phyloP scores from a whole-genome alignment of 2,329 filamentous ascomycete genomes.

The Xenoacremonium recifei region DNA sequence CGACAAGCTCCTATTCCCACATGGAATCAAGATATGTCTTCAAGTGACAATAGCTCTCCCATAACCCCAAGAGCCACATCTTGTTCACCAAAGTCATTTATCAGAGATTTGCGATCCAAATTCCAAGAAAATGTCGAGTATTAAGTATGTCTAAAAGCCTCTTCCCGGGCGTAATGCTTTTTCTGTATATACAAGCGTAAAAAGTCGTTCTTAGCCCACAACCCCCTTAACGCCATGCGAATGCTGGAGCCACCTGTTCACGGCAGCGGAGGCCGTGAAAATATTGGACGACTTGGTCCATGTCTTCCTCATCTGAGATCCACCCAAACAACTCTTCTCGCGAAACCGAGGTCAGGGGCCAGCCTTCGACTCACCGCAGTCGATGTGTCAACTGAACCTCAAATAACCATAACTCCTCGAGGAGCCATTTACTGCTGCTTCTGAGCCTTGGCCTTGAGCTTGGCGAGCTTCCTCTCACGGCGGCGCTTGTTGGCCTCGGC shows the following conservation, averaged over 20 bases:
- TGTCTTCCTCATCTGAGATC: constrained; percentile 20
- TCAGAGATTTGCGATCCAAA: no score
- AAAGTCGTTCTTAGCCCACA: constrained; percentile 26
- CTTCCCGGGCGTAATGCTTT: constrained; percentile 20
- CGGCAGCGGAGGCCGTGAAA: constrained; percentile 17
- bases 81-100: no score
- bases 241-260: constrained; percentile 22
- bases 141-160: constrained; percentile 32
- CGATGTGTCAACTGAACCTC: constrained; percentile 11
- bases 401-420: no score
- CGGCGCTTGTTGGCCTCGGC: constrained; percentile 82
- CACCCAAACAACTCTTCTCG: constrained; percentile 12
- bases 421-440: constrained; percentile 64
- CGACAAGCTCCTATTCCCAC: no score
- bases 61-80: no score
- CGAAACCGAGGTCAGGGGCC: constrained; percentile 4
- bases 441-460: constrained; percentile 60
- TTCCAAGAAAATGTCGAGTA: constrained; percentile 32
- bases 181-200: constrained; percentile 30
- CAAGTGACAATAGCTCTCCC: no score
- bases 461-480: constrained; percentile 71
- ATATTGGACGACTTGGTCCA: constrained; percentile 18
- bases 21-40: no score
- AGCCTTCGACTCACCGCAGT: constrained; percentile 23
- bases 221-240: constrained; percentile 30